Evolutionary conservation across 768 basidiomycete genomes (phyloP).

Genomic region (Termitomyces sp.): DNA sequence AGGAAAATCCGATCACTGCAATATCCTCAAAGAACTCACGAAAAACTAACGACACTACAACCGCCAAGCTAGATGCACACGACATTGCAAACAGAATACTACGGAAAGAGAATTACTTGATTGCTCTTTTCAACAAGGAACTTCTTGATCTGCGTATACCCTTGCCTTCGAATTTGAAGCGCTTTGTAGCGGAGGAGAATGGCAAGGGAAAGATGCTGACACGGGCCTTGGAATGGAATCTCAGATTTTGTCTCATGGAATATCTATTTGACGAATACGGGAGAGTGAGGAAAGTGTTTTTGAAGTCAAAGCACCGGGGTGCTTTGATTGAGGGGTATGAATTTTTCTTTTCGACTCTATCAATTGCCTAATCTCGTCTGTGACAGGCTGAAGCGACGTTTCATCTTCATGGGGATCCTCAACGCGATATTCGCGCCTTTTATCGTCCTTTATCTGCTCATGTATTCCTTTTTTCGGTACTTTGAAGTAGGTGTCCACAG

Average conservation of each 20-base stretch:
- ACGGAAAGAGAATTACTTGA: conserved; percentile 97
- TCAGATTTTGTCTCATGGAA: conserved; percentile 92
- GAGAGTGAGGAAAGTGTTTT: conserved; percentile 83
- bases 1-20: conserved; percentile 90
- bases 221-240: conserved; percentile 93
- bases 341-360: not conserved
- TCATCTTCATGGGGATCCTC: conserved; percentile 95
- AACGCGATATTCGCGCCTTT: conserved; percentile 96
- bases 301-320: conserved; percentile 76
- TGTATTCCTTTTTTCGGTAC: conserved; percentile 99
- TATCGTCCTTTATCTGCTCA: conserved; percentile 91
- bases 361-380: not conserved
- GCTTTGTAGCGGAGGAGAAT: conserved; percentile 43
- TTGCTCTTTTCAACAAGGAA: conserved; percentile 97
- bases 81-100: conserved; percentile 97
- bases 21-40: conserved; percentile 57
- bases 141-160: conserved; percentile 85
- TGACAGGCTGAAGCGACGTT: conserved; percentile 71
- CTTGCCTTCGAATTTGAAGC: conserved; percentile 53
- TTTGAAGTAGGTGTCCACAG: conserved; percentile 69
- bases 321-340: conserved; percentile 77
- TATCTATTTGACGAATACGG: conserved; percentile 92
- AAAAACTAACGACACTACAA: conserved; percentile 54
- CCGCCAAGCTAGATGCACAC: conserved; percentile 92
- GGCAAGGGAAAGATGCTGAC: conserved; percentile 80